Base-by-base conservation (phyloP, 495 filamentous ascomycete genomes). In the Amorphotheca resinae region DNA sequence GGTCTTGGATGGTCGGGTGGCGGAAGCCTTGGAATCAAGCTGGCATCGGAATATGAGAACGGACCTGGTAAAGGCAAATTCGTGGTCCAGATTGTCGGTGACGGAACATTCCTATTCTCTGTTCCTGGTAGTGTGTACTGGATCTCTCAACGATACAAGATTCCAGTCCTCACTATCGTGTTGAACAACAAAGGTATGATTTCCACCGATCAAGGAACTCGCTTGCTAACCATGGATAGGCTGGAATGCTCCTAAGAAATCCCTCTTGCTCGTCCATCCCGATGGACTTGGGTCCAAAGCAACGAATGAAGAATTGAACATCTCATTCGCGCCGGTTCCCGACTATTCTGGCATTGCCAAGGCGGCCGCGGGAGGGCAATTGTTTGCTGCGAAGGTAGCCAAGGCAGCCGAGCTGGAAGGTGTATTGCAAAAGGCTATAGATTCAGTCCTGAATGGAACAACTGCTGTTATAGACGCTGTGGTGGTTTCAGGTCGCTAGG, bases 1-100 rank as follows among this genome's bases (percentile, higher is more conserved):
- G 89, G 89, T 2, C 70, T 95, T 0, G 89, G 89, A 15, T 96
- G 89, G 89, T 89, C 82, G n/a, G 89, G 89, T 16, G 89, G 89
- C 33, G 89, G 74, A 42, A 76, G 84, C 1, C 61, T 93, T 2
- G 89, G 89, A 12, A 85, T 94, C 57, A 94, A 94, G 59, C 72
- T 96, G 18, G 89, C 87, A 4, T 72, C 76, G 0, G 80, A 87
- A 41, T 60, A 59, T 18, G 66, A 80, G 33, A 72, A 75, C 20
- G 62, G 64, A 16, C 32, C 37, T 25, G 72, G 74, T 18, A 82
- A 81, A 59, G 76, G 78, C 23, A 84, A 84, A 52, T 94, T 96
- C 52, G 86, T 96, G 2, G 83, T 83, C 44, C 87, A 94, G 49
- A 81, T 96, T 33, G 89, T 95, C 1, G 89, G 89, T 14, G 89